Base-by-base conservation (phyloP, 23 red algal genomes). In the Agarophyton chilense region DNA sequence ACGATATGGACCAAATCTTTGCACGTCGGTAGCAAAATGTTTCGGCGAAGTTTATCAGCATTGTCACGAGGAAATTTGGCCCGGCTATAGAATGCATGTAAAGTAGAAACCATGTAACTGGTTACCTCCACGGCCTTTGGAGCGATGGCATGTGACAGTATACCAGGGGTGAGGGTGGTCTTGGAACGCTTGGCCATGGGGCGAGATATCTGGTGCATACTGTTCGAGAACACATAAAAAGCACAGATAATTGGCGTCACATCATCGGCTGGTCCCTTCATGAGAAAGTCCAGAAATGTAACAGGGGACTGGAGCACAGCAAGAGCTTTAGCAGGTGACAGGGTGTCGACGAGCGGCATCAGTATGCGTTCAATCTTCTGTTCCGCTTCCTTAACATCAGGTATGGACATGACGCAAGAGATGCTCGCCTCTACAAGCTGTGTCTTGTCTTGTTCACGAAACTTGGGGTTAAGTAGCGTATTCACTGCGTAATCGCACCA, bases 401-500 rank as follows among this genome's bases (percentile, higher is more conserved):
- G 39, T 24, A 56, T 57, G 28, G 68, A 63, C 38, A 88, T 56
- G 29, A 88, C 43, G 62, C 47, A 71, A 62, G 66, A 18, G n/a
- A 88, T 41, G 40, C 68, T 78, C 58, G 84, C 84, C 33, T 88
- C 84, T 17, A 88, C 52, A 56, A 88, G 72, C 65, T 75, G 84
- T 22, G 40, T 62, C 42, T 88, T 88, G 51, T 88, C 65, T 26
- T 51, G 46, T n/a, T 63, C 43, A 24, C 68, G 49, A 50, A 88
- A 88, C 45, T 64, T 63, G 28, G 33, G 24, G 52, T 75, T 77
- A 10, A 34, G 29, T 29, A 88, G 40, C 33, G 84, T 51, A 14
- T 77, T 52, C 34, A 70, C 65, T 38, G 65, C 51, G 43, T 78
- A 88, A 4, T 76, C 68, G 52, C 84, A 88, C 68, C 77, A 21